Conservation (phyloP, 805 yeast genomes). For the Ogataea ramenticola region DNA sequence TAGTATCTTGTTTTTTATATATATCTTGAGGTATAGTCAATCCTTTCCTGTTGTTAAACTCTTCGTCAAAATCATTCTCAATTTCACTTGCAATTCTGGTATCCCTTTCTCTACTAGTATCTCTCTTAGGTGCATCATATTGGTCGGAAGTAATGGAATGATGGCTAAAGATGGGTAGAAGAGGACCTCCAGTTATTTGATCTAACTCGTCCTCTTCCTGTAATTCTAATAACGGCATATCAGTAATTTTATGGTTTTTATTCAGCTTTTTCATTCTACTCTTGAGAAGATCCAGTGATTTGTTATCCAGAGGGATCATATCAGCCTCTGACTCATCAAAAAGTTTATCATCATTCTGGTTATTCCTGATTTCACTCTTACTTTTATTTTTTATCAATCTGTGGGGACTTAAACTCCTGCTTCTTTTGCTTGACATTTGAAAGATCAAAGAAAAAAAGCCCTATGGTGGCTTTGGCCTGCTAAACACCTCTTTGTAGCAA, state of each 20-base stretch:
- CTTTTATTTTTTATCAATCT: not conserved
- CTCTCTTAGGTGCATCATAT: not conserved
- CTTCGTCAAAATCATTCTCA: conserved; percentile 25
- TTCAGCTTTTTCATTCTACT: not conserved
- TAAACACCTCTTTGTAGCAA: too few relatives aligned
- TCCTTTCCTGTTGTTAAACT: conserved; percentile 18
- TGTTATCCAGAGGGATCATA: not conserved
- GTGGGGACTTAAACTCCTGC: not conserved
- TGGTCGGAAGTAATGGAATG: not conserved
- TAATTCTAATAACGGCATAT: conserved; percentile 22
- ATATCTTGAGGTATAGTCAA: not conserved
- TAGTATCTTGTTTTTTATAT: conserved; percentile 1
- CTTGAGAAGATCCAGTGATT: not conserved
- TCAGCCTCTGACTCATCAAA: not conserved
- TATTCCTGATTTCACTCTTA: not conserved
- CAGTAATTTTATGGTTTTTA: not conserved
- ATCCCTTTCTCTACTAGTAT: not conserved
- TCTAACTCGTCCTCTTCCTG: conserved; percentile 23
- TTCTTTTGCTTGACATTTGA: not conserved
- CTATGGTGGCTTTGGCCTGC: too few relatives aligned
- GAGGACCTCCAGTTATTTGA: conserved; percentile 12
- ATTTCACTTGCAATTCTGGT: conserved; percentile 11
- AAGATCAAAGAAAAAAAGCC: not conserved
- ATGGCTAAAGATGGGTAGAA: conserved; percentile 17
- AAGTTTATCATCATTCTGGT: not conserved